Base-by-base conservation (phyloP, 225 moss, liverwort and hornwort species). In the Rhytidiadelphus loreus region DNA sequence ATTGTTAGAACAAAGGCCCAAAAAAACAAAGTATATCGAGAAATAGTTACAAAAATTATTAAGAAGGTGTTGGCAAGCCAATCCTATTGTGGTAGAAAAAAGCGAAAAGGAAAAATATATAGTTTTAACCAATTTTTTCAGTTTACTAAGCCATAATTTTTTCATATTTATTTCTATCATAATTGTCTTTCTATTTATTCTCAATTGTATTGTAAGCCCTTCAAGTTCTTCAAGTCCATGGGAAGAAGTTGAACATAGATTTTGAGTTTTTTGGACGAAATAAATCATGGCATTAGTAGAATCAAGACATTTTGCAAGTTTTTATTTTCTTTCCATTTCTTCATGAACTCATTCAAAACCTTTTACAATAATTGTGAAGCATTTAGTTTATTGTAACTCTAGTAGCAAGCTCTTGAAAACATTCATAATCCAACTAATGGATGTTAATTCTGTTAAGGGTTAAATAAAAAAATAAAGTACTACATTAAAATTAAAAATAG, bases 201-300 rank as follows among this genome's bases (percentile, higher is more conserved):
- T 37, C 20, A 37, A 66, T 2, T 66, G 5, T 21, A 6, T 37
- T 66, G 0, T 37, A 37, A 65, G 6, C 1, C 20, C 20, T n/a
- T n/a, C n/a, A n/a, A n/a, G 32, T 32, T 8, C 8, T 1, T 32
- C 1, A 3, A 63, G 16, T 16, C 4, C 32, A 0, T 63, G 0
- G 2, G 4, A 63, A 0, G 63, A 32, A 63, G 16, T 32, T 16
- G 16, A 16, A 32, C 4, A 2, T 32, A 63, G 30, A 63, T 63
- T 62, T 63, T 63, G 63, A 63, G 8, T 13, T 32, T 63, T 16
- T 8, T 15, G 16, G 63, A 1, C 16, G 32, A 63, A 63, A 30
- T 16, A 62, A 62, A 30, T 63, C 8, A 32, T 63, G 8, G 63
- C 4, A 17, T 63, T 32, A 8, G 5, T 63, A 33, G 30, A 32